Percentiles rank a stretch among this genome's conserved stretches.
These are phyloP conservation scores for Amaranthus cruentus DNA, from an alignment of 148 eudicot genomes.

Conservation along the genomic window DNA sequence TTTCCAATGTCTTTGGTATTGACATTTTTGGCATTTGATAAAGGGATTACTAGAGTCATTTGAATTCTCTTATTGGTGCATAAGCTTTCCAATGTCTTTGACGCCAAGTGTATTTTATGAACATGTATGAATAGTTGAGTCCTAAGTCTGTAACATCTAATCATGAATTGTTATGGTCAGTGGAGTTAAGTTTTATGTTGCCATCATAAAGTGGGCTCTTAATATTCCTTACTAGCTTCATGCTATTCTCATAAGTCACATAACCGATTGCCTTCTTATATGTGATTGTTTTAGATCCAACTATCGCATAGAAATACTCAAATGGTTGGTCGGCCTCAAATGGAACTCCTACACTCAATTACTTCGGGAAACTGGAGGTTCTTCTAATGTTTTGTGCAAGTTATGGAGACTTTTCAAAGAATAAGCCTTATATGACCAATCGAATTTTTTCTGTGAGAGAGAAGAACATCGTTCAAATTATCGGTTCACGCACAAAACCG, in stretches of 20 bases:
- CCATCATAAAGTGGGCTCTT: not conserved
- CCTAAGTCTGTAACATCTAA: not conserved
- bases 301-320: constrained; percentile 96
- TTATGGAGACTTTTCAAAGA: not conserved
- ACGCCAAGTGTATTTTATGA: no score
- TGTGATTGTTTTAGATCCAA: constrained; percentile 51
- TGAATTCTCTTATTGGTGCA: no score
- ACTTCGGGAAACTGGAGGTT: constrained; percentile 71
- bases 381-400: constrained; percentile 4
- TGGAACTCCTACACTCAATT: constrained; percentile 89
- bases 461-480: constrained; percentile 89
- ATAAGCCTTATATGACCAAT: not conserved
- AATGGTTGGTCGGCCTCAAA: constrained; percentile 93
- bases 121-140: not conserved
- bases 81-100: not conserved
- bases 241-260: not conserved
- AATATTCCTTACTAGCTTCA: no score
- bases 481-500: constrained; percentile 99
- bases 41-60: no score
- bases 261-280: constrained; percentile 7
- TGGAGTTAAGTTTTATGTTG: not conserved
- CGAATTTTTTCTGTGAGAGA: constrained; percentile 70
- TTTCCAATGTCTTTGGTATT: no score
- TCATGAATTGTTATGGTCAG: not conserved
- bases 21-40: no score